Percentiles rank a stretch among this genome's conserved stretches.
These are phyloP conservation scores for Mycena epipterygia DNA, from an alignment of 768 basidiomycete species.

Conservation along the genomic window DNA sequence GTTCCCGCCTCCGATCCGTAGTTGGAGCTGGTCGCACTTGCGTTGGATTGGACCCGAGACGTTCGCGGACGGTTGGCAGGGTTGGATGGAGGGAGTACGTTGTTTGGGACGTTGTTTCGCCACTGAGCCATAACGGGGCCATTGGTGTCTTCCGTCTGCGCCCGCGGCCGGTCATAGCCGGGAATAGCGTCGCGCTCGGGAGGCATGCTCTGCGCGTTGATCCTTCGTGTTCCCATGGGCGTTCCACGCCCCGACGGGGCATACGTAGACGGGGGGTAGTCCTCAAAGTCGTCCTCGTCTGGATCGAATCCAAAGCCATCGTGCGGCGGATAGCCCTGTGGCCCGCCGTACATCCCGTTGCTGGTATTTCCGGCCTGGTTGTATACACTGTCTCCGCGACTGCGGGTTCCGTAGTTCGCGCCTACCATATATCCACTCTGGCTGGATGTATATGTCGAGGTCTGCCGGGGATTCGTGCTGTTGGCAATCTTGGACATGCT, in stretches of 20 bases:
- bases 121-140: slow-evolving; percentile 76
- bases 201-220: slow-evolving; percentile 70
- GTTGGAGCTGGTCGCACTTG: slow-evolving; percentile 52
- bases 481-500: slow-evolving; percentile 68
- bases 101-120: slow-evolving; percentile 62
- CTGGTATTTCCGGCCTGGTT: slow-evolving; percentile 50
- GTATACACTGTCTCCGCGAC: slow-evolving; percentile 54
- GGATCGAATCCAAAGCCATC: slow-evolving; percentile 82
- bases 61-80: slow-evolving; percentile 42
- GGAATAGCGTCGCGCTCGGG: slow-evolving; percentile 65
- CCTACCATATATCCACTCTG: slow-evolving; percentile 44
- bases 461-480: slow-evolving; percentile 61
- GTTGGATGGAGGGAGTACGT: slow-evolving; percentile 53
- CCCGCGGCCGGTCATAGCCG: slow-evolving; percentile 69
- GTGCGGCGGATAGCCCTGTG: slow-evolving; percentile 70
- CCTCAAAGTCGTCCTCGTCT: slow-evolving; percentile 83
- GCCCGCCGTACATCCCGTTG: slow-evolving; percentile 54
- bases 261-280: slow-evolving; percentile 67
- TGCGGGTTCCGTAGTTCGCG: slow-evolving; percentile 44
- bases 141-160: slow-evolving; percentile 77
- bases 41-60: slow-evolving; percentile 62
- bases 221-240: slow-evolving; percentile 72
- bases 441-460: slow-evolving; percentile 42
- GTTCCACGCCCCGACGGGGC: slow-evolving; percentile 74
- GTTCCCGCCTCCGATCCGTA: slow-evolving; percentile 60